Conservation (phyloP, 1,284 basidiomycete genomes). For the Kwoniella shivajii region DNA sequence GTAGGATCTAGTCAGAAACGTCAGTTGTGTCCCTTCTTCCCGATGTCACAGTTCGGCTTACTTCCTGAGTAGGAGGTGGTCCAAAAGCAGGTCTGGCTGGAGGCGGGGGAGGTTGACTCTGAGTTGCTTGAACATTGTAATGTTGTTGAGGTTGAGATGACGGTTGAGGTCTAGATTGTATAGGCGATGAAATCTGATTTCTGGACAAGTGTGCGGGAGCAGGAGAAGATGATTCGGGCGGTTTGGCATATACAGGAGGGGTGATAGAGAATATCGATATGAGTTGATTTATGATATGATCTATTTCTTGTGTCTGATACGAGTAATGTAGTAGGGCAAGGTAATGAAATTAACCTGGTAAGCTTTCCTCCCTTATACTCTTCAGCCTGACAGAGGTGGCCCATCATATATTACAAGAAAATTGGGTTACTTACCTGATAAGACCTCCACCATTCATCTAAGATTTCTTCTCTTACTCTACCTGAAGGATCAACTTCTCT, state of each 20-base stretch:
- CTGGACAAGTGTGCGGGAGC: slow-evolving; percentile 8
- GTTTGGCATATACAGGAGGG: slow-evolving; percentile 90
- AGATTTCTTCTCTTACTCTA: slow-evolving; percentile 51
- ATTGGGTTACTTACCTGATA: slow-evolving; percentile 67
- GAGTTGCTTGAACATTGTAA: too few species aligned
- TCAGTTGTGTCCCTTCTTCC: not conserved
- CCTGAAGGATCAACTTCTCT: slow-evolving; percentile 82
- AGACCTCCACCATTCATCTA: slow-evolving; percentile 76
- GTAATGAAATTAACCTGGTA: too few species aligned
- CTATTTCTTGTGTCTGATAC: slow-evolving; percentile 40
- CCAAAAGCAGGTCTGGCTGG: slow-evolving; percentile 31
- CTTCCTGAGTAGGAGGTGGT: slow-evolving; percentile 15
- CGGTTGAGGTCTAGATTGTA: not conserved
- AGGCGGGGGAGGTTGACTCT: slow-evolving; percentile 30
- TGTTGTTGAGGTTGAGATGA: not conserved
- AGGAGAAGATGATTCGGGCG: slow-evolving; percentile 45
- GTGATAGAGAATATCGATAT: slow-evolving; percentile 73
- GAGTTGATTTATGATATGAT: slow-evolving; percentile 42
- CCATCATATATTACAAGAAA: too few species aligned
- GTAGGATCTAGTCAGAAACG: slow-evolving; percentile 23
- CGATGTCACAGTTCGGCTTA: not conserved
- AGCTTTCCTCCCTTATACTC: too few species aligned
- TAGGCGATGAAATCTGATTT: not conserved
- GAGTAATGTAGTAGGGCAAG: too few species aligned
- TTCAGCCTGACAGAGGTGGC: too few species aligned